A percentile compares a stretch with the other conserved stretches of the same genome.
phyloP scores from a whole-genome alignment of 768 basidiomycete genomes.

The Ramaria rubella region DNA sequence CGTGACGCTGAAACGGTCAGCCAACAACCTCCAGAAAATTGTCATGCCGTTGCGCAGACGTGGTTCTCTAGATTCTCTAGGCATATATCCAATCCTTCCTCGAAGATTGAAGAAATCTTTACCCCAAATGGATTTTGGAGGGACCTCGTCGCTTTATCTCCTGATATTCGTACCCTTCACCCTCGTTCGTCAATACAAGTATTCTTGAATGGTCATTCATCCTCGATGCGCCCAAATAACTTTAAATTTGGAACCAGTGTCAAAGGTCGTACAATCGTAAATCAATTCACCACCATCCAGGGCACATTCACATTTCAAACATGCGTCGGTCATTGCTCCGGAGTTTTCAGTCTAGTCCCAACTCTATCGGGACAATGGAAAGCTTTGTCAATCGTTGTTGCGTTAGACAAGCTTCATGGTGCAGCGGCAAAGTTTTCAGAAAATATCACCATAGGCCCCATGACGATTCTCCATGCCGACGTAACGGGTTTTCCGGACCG shows the following conservation, averaged over 20 bases:
- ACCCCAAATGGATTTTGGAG: neutral
- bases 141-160: neutral
- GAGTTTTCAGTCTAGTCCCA: neutral
- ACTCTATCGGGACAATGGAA: neutral
- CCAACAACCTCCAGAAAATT: neutral
- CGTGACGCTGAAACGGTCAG: neutral
- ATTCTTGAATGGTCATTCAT: neutral
- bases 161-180: neutral
- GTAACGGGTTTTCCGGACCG: neutral
- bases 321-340: neutral
- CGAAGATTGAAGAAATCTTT: neutral
- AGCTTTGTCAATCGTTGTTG: neutral
- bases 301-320: neutral
- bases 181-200: neutral
- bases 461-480: neutral
- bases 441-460: neutral
- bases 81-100: neutral
- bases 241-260: neutral
- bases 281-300: neutral
- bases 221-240: neutral
- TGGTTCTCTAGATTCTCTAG: neutral
- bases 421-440: neutral
- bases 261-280: neutral
- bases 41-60: neutral
- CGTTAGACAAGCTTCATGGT: neutral